Evolutionary conservation across 1,139 yeast species (phyloP).

Genomic region (Scheffersomyces segobiensis): DNA sequence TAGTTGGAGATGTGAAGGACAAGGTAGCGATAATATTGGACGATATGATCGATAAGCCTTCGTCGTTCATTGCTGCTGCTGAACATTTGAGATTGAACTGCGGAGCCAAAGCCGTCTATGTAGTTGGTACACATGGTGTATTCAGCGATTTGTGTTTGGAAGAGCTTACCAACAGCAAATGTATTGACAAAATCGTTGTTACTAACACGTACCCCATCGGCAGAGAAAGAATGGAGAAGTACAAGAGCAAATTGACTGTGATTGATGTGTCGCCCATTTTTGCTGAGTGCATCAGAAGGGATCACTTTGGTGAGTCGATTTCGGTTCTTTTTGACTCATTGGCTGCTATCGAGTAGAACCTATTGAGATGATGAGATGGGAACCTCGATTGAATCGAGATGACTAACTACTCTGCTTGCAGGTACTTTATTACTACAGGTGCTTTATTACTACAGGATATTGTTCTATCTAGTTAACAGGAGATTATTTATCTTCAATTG

Average conservation of each 20-base stretch:
- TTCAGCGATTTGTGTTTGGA: conserved; percentile 87
- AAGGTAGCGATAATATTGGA: conserved; percentile 92
- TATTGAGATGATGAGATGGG: conserved; percentile 5
- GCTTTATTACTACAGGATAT: neutral
- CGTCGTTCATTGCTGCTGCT: conserved; percentile 93
- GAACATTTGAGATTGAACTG: conserved; percentile 93
- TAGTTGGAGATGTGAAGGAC: conserved; percentile 92
- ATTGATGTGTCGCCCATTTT: conserved; percentile 94
- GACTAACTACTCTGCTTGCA: neutral
- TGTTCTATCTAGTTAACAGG: neutral
- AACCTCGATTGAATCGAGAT: neutral
- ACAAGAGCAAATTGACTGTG: conserved; percentile 66
- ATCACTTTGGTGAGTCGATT: conserved; percentile 95
- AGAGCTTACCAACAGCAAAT: conserved; percentile 70
- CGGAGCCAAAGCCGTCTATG: conserved; percentile 89
- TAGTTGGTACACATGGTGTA: conserved; percentile 94
- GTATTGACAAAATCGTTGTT: conserved; percentile 86
- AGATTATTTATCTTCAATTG: neutral
- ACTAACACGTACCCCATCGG: conserved; percentile 95
- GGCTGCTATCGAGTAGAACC: conserved; percentile 54
- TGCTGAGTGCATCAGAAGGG: conserved; percentile 98
- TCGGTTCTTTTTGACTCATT: conserved; percentile 88
- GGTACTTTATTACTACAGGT: neutral
- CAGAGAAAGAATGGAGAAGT: conserved; percentile 53
- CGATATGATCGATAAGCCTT: conserved; percentile 96